phyloP scores from a whole-genome alignment of 176 grass and related monocot species.

The Oropetium thomaeum region DNA sequence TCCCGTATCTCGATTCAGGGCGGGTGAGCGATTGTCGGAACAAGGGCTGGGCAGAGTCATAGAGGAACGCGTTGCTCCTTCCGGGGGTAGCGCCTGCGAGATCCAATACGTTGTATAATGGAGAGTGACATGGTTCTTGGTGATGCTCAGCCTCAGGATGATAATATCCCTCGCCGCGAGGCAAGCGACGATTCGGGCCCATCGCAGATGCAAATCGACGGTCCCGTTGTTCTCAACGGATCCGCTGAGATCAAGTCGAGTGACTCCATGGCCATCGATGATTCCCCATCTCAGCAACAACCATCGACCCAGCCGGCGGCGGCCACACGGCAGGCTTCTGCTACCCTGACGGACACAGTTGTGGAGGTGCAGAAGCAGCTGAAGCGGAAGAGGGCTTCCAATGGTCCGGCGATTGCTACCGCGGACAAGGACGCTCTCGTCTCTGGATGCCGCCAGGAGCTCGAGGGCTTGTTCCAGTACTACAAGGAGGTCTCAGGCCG shows the following conservation, averaged over 20 bases:
- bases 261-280: constrained; percentile 49
- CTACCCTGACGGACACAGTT: not conserved
- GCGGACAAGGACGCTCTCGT: constrained; percentile 51
- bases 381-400: constrained; percentile 74
- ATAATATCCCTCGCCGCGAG: not conserved
- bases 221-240: constrained; percentile 16
- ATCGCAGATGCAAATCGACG: constrained; percentile 37
- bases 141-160: not conserved
- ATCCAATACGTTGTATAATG: constrained; percentile 1
- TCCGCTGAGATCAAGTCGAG: constrained; percentile 16
- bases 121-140: constrained; percentile 24
- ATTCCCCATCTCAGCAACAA: not conserved
- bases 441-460: constrained; percentile 42
- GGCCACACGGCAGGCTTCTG: not conserved
- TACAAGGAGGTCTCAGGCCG: constrained; percentile 54
- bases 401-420: constrained; percentile 25
- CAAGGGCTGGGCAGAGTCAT: not conserved
- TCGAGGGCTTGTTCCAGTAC: constrained; percentile 41
- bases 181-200: not conserved
- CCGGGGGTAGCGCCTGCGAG: not conserved
- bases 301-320: not conserved
- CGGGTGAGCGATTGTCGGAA: not conserved
- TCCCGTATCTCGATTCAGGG: not conserved
- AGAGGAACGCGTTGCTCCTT: constrained; percentile 4
- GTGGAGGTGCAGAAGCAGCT: constrained; percentile 70